Base-by-base conservation (phyloP, 192 early-diverging fungal genomes). In the Polychytrium aggregatum region DNA sequence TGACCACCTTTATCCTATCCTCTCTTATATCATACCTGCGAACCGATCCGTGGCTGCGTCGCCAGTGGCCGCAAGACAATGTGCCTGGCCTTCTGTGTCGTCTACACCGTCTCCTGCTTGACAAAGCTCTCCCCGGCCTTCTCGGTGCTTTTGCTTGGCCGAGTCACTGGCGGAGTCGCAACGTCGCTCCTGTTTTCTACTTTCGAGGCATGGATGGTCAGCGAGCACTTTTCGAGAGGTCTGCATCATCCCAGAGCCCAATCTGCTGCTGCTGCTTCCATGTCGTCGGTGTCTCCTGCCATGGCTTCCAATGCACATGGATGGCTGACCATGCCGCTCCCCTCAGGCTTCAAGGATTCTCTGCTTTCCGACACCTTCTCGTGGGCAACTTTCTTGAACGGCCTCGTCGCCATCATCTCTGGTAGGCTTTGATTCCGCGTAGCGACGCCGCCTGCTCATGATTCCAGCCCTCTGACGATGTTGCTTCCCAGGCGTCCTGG, bases 301-400 rank as follows among this genome's bases (percentile, higher is more conserved):
- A 26, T 34, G 45, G 26, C n/a, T n/a, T n/a, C n/a, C n/a, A n/a
- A n/a, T n/a, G n/a, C n/a, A n/a, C n/a, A 11, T 3, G 13, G 29
- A 28, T 34, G 21, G 10, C 35, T 50, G 11, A 14, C 20, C 11
- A 14, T 42, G n/a, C 41, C 11, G 5, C 10, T 30, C 4, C n/a
- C 6, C 37, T 3, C 37, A 74, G 76, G 78, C 20, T 83, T 82
- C 43, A 52, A 66, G 0, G 58, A 68, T 1, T 44, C 46, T 4
- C 53, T 70, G 40, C 66, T 86, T 14, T 65, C 75, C 8, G 65
- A 61, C 18, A 84, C 79, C 10, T 87, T 87, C 52, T 68, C 78
- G 3, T 65, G 60, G 16, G 61, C 77, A 20, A 82, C 74, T 7
- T 84, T 84, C 41, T 45, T 79, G 5, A 87, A 87, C 54, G 77